Evolutionary conservation across 2,329 filamentous ascomycete species (phyloP), one percentile per base, ranked within the genome.

Genomic region (Myriangium duriaei): DNA sequence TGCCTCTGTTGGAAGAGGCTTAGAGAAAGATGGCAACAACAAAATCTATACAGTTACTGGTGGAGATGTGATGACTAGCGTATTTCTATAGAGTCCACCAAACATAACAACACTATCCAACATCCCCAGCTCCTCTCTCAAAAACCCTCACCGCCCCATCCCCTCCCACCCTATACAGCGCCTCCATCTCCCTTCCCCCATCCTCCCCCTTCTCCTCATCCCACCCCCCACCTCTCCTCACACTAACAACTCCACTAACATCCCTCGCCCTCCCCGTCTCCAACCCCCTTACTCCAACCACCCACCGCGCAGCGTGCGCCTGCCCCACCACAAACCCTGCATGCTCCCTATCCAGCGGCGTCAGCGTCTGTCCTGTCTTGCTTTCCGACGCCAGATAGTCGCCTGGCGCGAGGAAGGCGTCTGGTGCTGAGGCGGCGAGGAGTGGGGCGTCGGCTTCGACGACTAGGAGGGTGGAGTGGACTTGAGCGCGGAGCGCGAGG

Each of bases 261-360:
- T 95, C 88, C 54, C 72, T 79, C 45, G 88, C 87, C n/a, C 78
- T 77, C 1, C 88, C 88, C 0, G 86, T 93, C 52, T 93, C 86
- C 43, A 96, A 59, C 51, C 79, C 69, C 37, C 87, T 68, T 41
- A 91, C 62, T 44, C 81, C 74, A 49, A 93, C 60, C 3, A 88
- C 69, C 45, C 72, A 65, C n/a, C 72, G 62, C 6, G 86, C 83
- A 49, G 75, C 70, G 55, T 95, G 85, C n/a, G 80, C 81, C 45
- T 80, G 60, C 4, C 72, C 72, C 24, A 86, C 65, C 13, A 81
- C 61, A 42, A 94, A 72, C n/a, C 76, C 69, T 1, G 81, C 74
- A 49, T 84, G 76, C 42, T 79, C 71, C 33, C 66, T 71, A 55
- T 91, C 83, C 30, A 92, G 57, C 2, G 71, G 69, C 9, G 81